Evolutionary conservation across 306 rosid species (phyloP).

Genomic region (Dicorynia guianensis): DNA sequence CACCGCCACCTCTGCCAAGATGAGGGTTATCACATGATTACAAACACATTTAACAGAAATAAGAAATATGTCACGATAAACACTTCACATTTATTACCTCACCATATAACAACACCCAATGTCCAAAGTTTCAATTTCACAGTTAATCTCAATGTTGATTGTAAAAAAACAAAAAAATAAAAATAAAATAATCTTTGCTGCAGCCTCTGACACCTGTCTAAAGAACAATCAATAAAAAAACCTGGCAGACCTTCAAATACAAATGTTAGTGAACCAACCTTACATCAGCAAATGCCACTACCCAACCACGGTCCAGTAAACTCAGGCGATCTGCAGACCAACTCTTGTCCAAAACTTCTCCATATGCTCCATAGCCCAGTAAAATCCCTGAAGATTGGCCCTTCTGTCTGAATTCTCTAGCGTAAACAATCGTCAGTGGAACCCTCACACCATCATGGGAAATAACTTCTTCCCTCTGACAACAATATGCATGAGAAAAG

Average conservation of each 20-base stretch:
- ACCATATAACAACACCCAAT: not conserved
- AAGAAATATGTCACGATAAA: slow-evolving; percentile 32
- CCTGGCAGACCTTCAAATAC: slow-evolving; percentile 3
- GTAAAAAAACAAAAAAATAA: slow-evolving; percentile 3
- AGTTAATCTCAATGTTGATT: slow-evolving; percentile 25
- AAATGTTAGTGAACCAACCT: slow-evolving; percentile 59
- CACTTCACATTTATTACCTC: slow-evolving; percentile 20
- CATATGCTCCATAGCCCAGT: slow-evolving; percentile 94
- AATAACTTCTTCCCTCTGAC: slow-evolving; percentile 72
- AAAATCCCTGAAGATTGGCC: slow-evolving; percentile 79
- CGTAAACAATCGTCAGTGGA: slow-evolving; percentile 84
- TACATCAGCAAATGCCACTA: slow-evolving; percentile 91
- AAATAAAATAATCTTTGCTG: too few species aligned
- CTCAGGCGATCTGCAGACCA: slow-evolving; percentile 87
- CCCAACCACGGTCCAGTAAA: slow-evolving; percentile 93
- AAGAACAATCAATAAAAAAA: slow-evolving; percentile 20
- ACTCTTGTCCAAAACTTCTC: slow-evolving; percentile 83
- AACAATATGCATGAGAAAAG: slow-evolving; percentile 66
- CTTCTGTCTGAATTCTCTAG: slow-evolving; percentile 66
- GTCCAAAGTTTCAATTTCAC: slow-evolving; percentile 26
- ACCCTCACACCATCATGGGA: slow-evolving; percentile 73
- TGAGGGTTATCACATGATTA: slow-evolving; percentile 27
- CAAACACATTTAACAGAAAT: slow-evolving; percentile 10
- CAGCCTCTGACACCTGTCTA: not conserved
- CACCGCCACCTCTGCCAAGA: slow-evolving; percentile 80